phyloP scores from a whole-genome alignment of 805 yeast genomes.

The Hanseniaspora mollemarum region DNA sequence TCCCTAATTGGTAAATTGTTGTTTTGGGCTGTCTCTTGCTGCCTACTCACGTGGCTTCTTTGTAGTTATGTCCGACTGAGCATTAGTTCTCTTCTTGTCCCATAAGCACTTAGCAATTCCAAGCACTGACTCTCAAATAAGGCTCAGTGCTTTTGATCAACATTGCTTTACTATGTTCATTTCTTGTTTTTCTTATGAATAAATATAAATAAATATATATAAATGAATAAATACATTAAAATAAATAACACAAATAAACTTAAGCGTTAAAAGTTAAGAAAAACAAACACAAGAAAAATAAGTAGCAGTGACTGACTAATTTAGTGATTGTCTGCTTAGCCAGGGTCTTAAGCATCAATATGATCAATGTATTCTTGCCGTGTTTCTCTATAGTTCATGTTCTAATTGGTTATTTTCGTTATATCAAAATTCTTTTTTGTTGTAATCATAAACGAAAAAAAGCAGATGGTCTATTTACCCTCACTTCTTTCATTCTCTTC shows the following conservation, averaged over 20 bases:
- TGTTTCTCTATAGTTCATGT: not conserved
- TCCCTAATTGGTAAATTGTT: too few species aligned
- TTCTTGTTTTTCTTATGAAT: not conserved
- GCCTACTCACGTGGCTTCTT: too few species aligned
- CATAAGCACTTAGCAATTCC: too few species aligned
- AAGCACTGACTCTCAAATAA: too few species aligned
- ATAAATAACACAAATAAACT: not conserved
- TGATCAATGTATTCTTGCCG: too few species aligned
- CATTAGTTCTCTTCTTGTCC: too few species aligned
- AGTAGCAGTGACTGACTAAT: not conserved
- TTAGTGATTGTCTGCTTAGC: too few species aligned
- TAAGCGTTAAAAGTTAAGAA: not conserved
- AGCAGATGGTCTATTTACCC: not conserved
- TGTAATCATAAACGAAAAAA: not conserved
- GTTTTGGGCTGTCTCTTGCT: too few species aligned
- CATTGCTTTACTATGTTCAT: not conserved
- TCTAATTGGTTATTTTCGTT: not conserved
- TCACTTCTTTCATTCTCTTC: not conserved
- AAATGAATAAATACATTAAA: conserved; percentile 4
- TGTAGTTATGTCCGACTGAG: too few species aligned
- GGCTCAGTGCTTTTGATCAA: too few species aligned
- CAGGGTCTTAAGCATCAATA: too few species aligned
- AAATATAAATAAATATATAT: conserved; percentile 7
- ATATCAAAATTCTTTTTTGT: not conserved
- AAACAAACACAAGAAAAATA: not conserved